Conservation (phyloP, 1,139 yeast genomes). For the Suhomyces taliae region DNA sequence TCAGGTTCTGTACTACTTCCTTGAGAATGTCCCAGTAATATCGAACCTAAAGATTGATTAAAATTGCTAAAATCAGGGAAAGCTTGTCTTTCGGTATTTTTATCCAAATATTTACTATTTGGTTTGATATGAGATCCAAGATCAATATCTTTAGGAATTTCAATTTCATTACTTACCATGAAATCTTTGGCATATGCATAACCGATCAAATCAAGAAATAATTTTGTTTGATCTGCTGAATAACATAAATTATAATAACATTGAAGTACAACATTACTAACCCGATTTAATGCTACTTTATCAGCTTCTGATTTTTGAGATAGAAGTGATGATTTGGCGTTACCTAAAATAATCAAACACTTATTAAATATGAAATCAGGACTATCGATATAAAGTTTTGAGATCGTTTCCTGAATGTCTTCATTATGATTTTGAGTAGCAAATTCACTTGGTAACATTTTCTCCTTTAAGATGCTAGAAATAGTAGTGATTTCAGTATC, state of each 20-base stretch:
- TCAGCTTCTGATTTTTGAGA: background rate
- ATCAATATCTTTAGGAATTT: slow-evolving; percentile 19
- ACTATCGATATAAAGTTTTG: background rate
- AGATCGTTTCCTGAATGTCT: background rate
- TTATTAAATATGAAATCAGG: background rate
- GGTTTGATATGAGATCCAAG: slow-evolving; percentile 16
- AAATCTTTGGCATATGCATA: slow-evolving; percentile 20
- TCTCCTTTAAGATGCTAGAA: background rate
- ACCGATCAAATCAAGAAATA: slow-evolving; percentile 28
- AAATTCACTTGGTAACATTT: background rate
- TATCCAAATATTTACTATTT: slow-evolving; percentile 10
- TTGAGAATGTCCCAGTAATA: slow-evolving; percentile 9
- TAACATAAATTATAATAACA: slow-evolving; percentile 19
- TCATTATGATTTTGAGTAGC: background rate
- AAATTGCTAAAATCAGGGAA: slow-evolving; percentile 10
- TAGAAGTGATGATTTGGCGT: background rate
- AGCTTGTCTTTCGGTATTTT: background rate
- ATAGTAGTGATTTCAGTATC: background rate
- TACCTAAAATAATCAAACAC: background rate
- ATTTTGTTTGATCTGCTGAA: slow-evolving; percentile 9
- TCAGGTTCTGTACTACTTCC: slow-evolving; percentile 7
- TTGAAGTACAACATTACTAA: slow-evolving; percentile 20
- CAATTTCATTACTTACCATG: slow-evolving; percentile 17
- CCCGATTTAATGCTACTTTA: slow-evolving; percentile 8
- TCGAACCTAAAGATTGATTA: slow-evolving; percentile 10